Evolutionary conservation across 306 rosid genomes (phyloP), one percentile per base, ranked within the genome.

Genomic region (Corylus americana): DNA sequence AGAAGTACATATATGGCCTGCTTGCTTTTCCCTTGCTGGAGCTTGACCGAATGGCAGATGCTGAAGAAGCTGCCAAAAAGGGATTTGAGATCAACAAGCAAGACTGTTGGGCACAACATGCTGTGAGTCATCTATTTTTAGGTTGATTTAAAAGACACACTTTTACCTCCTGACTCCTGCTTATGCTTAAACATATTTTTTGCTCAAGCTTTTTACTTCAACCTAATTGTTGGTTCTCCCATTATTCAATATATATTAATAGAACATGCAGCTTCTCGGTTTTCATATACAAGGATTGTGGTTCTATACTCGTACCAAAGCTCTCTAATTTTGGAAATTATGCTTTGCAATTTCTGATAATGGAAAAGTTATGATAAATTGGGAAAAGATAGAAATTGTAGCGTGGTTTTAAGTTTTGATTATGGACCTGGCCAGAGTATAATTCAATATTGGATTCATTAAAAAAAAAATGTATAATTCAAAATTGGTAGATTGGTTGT

Each of bases 11-110:
- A 49, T 85, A 91, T 77, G 98, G 98, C 79, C 67, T 92, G 94
- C 98, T 91, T 84, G 91, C 98, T 70, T 95, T 95, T 83, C 79
- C 98, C 73, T 82, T 95, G 55, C 76, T 95, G 81, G 98, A 95
- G 92, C 92, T 95, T 77, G 92, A 88, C 57, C 79, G 25, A 70
- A 85, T 92, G 90, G 87, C 37, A 78, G 98, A 95, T 18, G 98
- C 98, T 12, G 92, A 91, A 84, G 58, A 87, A 75, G 98, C 98
- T 57, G 91, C 97, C 55, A 89, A 69, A 83, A 87, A 74, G 83
- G 98, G 94, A 75, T 86, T 81, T 66, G 88, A 89, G 82, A 90
- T 92, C 86, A 89, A 91, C 84, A 79, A 83, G 78, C 82, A 85
- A 22, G 98, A 95, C 74, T 13, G 37, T 73, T 95, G 98, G 98